Conservation (phyloP, 1,284 basidiomycete species). For the Pyrrhoderma noxium region DNA sequence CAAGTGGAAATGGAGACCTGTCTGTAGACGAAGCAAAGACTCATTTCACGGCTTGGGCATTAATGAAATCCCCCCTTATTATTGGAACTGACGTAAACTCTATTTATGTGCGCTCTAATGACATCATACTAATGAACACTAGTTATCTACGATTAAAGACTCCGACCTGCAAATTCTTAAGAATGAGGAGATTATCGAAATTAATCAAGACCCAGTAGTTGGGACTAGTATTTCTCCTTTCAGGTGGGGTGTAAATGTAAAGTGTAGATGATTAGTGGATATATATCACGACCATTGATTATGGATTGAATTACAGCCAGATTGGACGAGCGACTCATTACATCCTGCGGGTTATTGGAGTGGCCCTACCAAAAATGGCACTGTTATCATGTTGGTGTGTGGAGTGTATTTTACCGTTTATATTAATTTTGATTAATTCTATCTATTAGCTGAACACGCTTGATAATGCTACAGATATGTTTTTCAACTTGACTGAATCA, state of each 20-base stretch:
- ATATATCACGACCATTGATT: neutral
- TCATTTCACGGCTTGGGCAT: slow-evolving; percentile 59
- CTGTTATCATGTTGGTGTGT: slow-evolving; percentile 47
- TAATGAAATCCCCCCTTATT: slow-evolving; percentile 53
- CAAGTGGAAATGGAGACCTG: slow-evolving; percentile 48
- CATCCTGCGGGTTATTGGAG: slow-evolving; percentile 50
- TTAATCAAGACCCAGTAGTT: slow-evolving; percentile 59
- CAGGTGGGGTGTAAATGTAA: slow-evolving; percentile 55
- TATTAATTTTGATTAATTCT: slow-evolving; percentile 4
- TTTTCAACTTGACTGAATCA: slow-evolving; percentile 59
- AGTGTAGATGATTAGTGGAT: slow-evolving; percentile 17
- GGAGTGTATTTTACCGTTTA: slow-evolving; percentile 26
- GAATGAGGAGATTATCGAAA: slow-evolving; percentile 58
- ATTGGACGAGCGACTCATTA: slow-evolving; percentile 39
- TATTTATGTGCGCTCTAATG: slow-evolving; percentile 29
- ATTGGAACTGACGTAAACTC: slow-evolving; percentile 35
- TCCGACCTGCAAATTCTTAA: slow-evolving; percentile 48
- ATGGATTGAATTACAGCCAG: slow-evolving; percentile 28
- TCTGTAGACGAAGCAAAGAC: slow-evolving; percentile 54
- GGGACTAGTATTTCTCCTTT: slow-evolving; percentile 58
- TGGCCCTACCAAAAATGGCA: slow-evolving; percentile 42
- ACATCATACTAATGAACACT: slow-evolving; percentile 26
- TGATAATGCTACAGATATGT: slow-evolving; percentile 46
- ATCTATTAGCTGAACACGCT: slow-evolving; percentile 40
- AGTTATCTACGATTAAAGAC: slow-evolving; percentile 44